phyloP scores from a whole-genome alignment of 202 grass and related monocot species.

The Schoenoplectus triqueter region DNA sequence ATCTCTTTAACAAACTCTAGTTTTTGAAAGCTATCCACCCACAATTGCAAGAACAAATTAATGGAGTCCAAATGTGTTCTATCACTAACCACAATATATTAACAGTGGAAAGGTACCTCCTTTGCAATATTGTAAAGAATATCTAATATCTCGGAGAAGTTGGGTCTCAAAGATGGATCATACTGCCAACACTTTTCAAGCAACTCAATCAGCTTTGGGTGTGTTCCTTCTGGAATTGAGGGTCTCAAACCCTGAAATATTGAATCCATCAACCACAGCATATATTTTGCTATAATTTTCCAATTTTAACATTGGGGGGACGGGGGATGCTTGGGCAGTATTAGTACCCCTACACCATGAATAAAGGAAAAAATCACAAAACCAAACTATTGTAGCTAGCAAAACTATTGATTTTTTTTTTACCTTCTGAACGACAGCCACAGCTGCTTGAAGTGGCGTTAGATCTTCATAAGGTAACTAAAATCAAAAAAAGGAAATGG shows the following conservation, averaged over 20 bases:
- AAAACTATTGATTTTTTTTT: not conserved
- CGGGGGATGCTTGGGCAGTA: no score
- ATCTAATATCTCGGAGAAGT: slow-evolving; percentile 65
- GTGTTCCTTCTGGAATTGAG: slow-evolving; percentile 55
- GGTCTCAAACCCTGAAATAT: slow-evolving; percentile 71
- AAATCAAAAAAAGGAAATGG: not conserved
- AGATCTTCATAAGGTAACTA: slow-evolving; percentile 91
- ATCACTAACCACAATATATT: not conserved
- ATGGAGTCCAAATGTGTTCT: not conserved
- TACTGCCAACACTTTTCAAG: slow-evolving; percentile 75
- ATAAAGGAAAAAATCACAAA: not conserved
- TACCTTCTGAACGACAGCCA: slow-evolving; percentile 94
- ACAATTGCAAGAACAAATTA: not conserved
- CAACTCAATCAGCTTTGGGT: slow-evolving; percentile 60
- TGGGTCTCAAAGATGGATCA: slow-evolving; percentile 70
- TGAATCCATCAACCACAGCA: not conserved
- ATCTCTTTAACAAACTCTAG: not conserved
- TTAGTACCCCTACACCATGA: no score
- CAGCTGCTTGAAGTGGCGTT: slow-evolving; percentile 89
- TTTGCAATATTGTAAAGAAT: slow-evolving; percentile 54
- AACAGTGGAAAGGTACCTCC: slow-evolving; percentile 44
- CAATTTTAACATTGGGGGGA: not conserved
- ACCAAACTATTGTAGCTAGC: not conserved
- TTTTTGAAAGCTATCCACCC: not conserved
- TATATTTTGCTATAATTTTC: not conserved